These are phyloP conservation scores for Neonectria sp. DNA, from an alignment of 2,329 filamentous ascomycete species.

Conservation along the genomic window DNA sequence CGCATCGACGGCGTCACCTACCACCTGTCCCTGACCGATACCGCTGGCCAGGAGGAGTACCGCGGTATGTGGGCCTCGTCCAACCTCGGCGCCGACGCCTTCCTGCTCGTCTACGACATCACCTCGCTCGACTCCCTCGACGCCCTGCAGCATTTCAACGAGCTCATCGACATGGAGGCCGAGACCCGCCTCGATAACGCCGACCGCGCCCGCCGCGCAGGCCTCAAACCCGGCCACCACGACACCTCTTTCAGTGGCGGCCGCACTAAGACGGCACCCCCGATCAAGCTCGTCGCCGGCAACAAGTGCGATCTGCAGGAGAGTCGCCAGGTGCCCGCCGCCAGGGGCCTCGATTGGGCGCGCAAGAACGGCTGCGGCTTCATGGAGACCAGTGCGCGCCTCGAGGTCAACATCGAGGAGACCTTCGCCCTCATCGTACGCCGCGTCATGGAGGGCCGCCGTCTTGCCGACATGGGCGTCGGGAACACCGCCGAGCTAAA, in stretches of 20 bases:
- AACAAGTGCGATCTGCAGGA: slow-evolving; percentile 89
- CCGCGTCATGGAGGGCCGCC: slow-evolving; percentile 72
- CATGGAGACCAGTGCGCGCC: slow-evolving; percentile 89
- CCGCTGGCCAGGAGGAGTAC: slow-evolving; percentile 92
- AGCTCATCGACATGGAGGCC: slow-evolving; percentile 87
- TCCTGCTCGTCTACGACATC: slow-evolving; percentile 91
- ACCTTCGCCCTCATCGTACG: slow-evolving; percentile 82
- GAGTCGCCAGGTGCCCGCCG: slow-evolving; percentile 77
- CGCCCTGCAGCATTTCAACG: slow-evolving; percentile 83
- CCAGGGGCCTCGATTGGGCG: slow-evolving; percentile 84
- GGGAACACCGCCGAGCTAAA: slow-evolving; percentile 61
- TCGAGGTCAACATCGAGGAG: slow-evolving; percentile 92
- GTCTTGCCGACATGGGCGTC: slow-evolving; percentile 64
- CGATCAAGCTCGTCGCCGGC: slow-evolving; percentile 86
- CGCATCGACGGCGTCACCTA: slow-evolving; percentile 85
- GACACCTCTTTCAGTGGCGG: slow-evolving; percentile 49
- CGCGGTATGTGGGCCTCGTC: slow-evolving; percentile 87
- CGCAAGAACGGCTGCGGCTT: slow-evolving; percentile 81
- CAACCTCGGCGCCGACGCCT: slow-evolving; percentile 85
- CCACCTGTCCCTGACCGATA: slow-evolving; percentile 85
- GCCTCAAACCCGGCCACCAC: slow-evolving; percentile 50
- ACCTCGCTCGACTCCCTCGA: slow-evolving; percentile 78
- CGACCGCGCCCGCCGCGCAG: slow-evolving; percentile 64
- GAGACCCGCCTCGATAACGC: slow-evolving; percentile 78
- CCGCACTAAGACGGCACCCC: slow-evolving; percentile 71